Evolutionary conservation across 2,329 filamentous ascomycete species (phyloP).

Genomic region (Ophiostoma perfectum): DNA sequence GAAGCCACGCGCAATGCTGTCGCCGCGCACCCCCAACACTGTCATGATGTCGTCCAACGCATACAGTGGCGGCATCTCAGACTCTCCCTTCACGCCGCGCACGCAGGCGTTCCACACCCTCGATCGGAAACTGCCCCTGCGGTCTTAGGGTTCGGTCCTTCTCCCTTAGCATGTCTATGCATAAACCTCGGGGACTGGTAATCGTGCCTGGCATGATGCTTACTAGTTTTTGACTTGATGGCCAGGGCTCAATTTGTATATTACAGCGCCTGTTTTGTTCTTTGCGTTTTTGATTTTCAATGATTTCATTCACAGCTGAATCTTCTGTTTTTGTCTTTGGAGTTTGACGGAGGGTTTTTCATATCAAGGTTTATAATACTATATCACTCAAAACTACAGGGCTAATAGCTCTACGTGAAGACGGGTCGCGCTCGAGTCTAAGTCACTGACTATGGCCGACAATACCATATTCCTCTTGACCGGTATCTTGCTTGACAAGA

Average conservation of each 20-base stretch:
- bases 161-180: not conserved
- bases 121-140: conserved; percentile 52
- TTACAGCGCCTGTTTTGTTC: not conserved
- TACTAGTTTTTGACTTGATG: not conserved
- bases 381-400: not conserved
- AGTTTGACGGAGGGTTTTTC: not conserved
- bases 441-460: not conserved
- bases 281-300: not conserved
- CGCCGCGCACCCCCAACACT: conserved; percentile 17
- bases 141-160: conserved; percentile 28
- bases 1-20: conserved; percentile 21
- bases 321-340: not conserved
- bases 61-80: not conserved
- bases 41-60: not conserved
- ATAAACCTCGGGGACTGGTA: not conserved
- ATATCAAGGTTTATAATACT: not conserved
- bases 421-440: not conserved
- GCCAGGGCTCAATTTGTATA: not conserved
- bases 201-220: not conserved
- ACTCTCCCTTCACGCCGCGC: conserved; percentile 24
- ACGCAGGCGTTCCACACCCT: conserved; percentile 55
- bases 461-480: not conserved
- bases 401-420: not conserved
- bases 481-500: not conserved
- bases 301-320: not conserved